Conservation (phyloP, 2,329 filamentous ascomycete genomes). For the Trichoderma sp. region DNA sequence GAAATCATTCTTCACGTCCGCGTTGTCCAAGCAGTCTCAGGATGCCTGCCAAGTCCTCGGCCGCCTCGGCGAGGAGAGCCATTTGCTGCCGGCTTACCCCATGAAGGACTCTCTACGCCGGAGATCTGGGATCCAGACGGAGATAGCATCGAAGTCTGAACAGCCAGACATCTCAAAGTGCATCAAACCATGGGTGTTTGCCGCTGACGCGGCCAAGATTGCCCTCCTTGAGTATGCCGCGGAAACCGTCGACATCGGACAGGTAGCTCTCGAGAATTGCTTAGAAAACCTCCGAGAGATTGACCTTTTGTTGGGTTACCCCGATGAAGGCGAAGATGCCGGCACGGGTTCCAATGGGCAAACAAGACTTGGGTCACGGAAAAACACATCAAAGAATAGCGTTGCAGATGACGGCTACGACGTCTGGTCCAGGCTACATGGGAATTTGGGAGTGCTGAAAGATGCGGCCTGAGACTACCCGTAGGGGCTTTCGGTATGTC, state of each 20-base stretch:
- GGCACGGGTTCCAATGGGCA: constrained; percentile 33
- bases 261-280: constrained; percentile 57
- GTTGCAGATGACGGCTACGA: constrained; percentile 37
- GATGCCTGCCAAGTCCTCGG: constrained; percentile 54
- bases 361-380: constrained; percentile 21
- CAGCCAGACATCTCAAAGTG: constrained; percentile 46
- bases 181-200: constrained; percentile 61
- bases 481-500: constrained; percentile 3
- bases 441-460: constrained; percentile 56
- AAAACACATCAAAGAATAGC: constrained; percentile 32
- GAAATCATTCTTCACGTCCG: constrained; percentile 58
- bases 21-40: constrained; percentile 54
- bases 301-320: constrained; percentile 50
- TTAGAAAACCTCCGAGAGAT: constrained; percentile 54
- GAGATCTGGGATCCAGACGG: constrained; percentile 50
- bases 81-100: constrained; percentile 58
- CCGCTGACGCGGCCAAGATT: constrained; percentile 63
- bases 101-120: constrained; percentile 42
- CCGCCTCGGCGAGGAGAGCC: constrained; percentile 63
- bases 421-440: constrained; percentile 56
- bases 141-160: constrained; percentile 43
- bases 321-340: constrained; percentile 37
- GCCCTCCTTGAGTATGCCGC: constrained; percentile 60
- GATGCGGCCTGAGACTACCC: constrained; percentile 31
- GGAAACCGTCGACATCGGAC: constrained; percentile 62